Evolutionary conservation across 805 yeast genomes (phyloP).

Genomic region (Metschnikowia koreensis): DNA sequence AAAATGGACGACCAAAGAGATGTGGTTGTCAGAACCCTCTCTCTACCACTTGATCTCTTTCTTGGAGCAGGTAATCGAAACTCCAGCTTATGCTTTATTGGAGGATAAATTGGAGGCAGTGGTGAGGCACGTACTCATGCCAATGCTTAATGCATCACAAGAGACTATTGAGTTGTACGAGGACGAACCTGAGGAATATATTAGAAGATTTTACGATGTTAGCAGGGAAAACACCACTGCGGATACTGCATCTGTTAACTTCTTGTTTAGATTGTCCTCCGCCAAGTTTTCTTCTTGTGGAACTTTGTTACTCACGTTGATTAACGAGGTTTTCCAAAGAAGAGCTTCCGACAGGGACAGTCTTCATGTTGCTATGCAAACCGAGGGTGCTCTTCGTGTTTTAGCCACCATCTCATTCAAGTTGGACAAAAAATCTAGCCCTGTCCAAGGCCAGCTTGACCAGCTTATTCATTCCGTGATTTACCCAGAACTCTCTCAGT

Average conservation of each 20-base stretch:
- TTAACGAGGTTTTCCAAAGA: constrained; percentile 35
- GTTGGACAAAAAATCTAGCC: constrained; percentile 34
- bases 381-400: constrained; percentile 43
- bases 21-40: constrained; percentile 42
- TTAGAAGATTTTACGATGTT: constrained; percentile 45
- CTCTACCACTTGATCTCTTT: constrained; percentile 44
- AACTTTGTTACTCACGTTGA: constrained; percentile 27
- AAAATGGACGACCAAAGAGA: constrained; percentile 36
- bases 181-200: constrained; percentile 46
- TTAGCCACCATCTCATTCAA: constrained; percentile 41
- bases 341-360: constrained; percentile 30
- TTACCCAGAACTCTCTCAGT: constrained; percentile 38
- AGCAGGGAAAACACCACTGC: constrained; percentile 48
- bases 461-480: constrained; percentile 37
- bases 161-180: constrained; percentile 43
- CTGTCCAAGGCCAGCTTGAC: constrained; percentile 41
- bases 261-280: constrained; percentile 38
- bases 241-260: constrained; percentile 50
- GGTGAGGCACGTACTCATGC: constrained; percentile 39
- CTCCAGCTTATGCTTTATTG: constrained; percentile 38
- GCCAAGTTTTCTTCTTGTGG: constrained; percentile 41
- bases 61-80: constrained; percentile 41
- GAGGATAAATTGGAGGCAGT: constrained; percentile 42
- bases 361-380: constrained; percentile 31
- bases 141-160: constrained; percentile 38